Base-by-base conservation (phyloP, 2,329 filamentous ascomycete species). In the Botrytis byssoidea region DNA sequence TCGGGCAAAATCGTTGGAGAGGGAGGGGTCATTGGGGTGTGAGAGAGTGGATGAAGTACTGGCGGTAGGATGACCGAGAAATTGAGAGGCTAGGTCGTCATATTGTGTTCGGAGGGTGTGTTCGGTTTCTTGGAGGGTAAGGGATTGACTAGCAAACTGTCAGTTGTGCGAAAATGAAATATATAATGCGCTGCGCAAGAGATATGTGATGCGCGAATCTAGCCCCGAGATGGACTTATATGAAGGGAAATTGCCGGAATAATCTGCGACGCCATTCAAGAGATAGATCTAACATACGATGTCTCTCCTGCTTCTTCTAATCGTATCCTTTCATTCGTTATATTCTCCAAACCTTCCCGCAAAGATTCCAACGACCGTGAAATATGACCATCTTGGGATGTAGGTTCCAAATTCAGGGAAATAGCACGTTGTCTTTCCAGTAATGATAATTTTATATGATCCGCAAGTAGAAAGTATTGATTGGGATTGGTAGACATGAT, bases 361-460 rank as follows among this genome's bases (percentile, higher is more conserved):
- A 99, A 89, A 76, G 95, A 94, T 74, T 97, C 93, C 70, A 99
- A 86, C 4, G 95, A 98, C 70, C 93, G 89, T 25, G 93, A 92
- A 78, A 98, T 95, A 82, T 97, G 93, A 59, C 92, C 92, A 84
- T 98, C 94, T 83, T 97, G 93, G 32, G 91, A 90, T 25, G 79
- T 81, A 57, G 80, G 89, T 74, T 94, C 89, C 73, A 97, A 88
- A 78, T 94, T 91, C 63, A 97, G 88, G 22, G 90, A 92, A 79
- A 93, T 90, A 67, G 95, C 94, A 74, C 95, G 91, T 84, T 97
- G 92, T 74, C 95, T 91, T 85, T 98, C 96, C 40, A 98, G 90
- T 25, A 99, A 88, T 22, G 95, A 97, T 75, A 98, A 89, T 84
- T 98, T 98, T 86, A 98, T 93, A 83, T 98, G 95, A 84, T 99